These are phyloP conservation scores for Pseudogymnoascus sp. DNA, from an alignment of 2,329 filamentous ascomycete species.

Conservation along the genomic window DNA sequence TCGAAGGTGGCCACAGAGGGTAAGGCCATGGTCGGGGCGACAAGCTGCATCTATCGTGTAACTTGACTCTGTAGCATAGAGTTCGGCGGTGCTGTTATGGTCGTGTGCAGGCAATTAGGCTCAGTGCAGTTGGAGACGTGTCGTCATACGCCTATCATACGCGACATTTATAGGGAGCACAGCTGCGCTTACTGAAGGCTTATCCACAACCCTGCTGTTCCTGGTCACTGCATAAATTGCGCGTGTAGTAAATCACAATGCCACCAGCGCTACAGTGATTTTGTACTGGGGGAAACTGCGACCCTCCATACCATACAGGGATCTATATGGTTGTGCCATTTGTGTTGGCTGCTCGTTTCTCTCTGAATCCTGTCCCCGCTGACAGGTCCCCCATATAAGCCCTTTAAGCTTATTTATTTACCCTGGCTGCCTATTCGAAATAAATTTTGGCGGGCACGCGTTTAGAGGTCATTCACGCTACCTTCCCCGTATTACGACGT, in stretches of 20 bases:
- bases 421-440: neutral
- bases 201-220: neutral
- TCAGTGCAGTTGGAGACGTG: slow-evolving; percentile 1
- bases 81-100: neutral
- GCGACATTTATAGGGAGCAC: slow-evolving; percentile 3
- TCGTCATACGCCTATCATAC: neutral
- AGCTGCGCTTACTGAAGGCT: neutral
- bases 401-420: slow-evolving; percentile 4
- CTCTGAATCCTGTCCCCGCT: neutral
- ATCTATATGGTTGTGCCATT: neutral
- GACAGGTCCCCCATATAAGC: neutral
- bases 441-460: neutral
- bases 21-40: slow-evolving; percentile 50
- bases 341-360: neutral
- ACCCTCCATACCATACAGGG: neutral
- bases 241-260: neutral
- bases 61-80: neutral
- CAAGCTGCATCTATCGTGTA: slow-evolving; percentile 1
- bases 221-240: neutral
- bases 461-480: neutral
- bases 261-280: neutral
- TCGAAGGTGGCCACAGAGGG: slow-evolving; percentile 62
- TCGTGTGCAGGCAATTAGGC: neutral
- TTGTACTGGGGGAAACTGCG: neutral
- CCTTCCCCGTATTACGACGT: neutral